A percentile compares a stretch with the other conserved stretches of the same genome.
phyloP scores from a whole-genome alignment of 1,284 basidiomycete genomes.

The Ceratobasidium theobromae region DNA sequence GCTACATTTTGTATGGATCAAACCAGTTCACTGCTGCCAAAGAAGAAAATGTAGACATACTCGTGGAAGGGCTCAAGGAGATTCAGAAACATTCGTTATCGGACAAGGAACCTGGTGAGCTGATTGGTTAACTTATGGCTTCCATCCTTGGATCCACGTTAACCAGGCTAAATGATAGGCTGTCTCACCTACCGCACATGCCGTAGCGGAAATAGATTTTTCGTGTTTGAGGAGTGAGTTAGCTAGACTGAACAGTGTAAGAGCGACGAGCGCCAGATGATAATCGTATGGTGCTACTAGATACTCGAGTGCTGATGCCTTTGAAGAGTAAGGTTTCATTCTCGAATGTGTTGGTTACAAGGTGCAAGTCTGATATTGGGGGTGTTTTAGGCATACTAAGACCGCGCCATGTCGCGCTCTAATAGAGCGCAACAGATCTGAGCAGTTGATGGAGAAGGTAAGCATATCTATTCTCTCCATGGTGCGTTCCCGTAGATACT shows the following conservation, averaged over 20 bases:
- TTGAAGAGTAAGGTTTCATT: slow-evolving; percentile 9
- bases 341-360: too few species aligned
- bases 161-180: background rate
- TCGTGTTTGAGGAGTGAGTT: slow-evolving; percentile 12
- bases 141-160: background rate
- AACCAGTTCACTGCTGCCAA: background rate
- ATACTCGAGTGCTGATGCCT: background rate
- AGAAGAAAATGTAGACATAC: background rate
- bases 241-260: background rate
- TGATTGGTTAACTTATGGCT: background rate
- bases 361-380: too few species aligned
- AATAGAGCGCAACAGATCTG: background rate
- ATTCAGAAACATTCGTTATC: slow-evolving; percentile 5
- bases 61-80: background rate
- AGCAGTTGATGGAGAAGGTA: too few species aligned
- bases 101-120: slow-evolving; percentile 8
- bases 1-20: background rate
- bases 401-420: background rate
- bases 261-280: background rate
- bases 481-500: too few species aligned
- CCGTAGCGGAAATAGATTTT: slow-evolving; percentile 3
- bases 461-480: too few species aligned
- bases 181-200: slow-evolving; percentile 4
- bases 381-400: background rate
- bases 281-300: background rate